Evolutionary conservation across 371 early-diverging fungal species (phyloP), one percentile per base, ranked within the genome.

Genomic region (Blastocladiella emersonii): DNA sequence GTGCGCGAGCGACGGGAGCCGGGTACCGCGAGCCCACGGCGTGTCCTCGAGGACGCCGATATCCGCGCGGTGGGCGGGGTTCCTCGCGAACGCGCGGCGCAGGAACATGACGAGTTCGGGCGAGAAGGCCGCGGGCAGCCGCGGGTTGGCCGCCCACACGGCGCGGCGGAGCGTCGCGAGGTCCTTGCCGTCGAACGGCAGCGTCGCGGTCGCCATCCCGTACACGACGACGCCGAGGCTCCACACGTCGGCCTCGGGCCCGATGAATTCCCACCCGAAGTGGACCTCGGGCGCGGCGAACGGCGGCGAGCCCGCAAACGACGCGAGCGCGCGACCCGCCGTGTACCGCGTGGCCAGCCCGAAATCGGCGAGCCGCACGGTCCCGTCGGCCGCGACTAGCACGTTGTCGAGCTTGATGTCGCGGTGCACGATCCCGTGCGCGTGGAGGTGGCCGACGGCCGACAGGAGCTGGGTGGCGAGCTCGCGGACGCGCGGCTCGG

Each of bases 281-380:
- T 65, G 57, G 19, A 71, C 36, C 51, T 71, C 71, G 17, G 71
- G 71, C 6, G 71, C 61, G 25, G 71, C 66, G 62, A 64, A 71
- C 13, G 59, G 65, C 4, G 67, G 77, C 36, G 86, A 84, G 35
- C 94, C 92, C 69, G 89, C 91, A 66, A 89, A 90, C 1, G 91
- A 92, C 23, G 1, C 8, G 8, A 30, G 53, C 34, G 78, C 71
- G 39, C 75, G 73, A 25, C 77, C 74, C 6, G 78, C 81, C 32
- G 84, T 84, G 66, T 83, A 88, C 49, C 91, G 84, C 55, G 89
- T 90, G n/a, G 89, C 84, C 56, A 93, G 73, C 0, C 95, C 95
- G 74, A 93, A 93, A 66, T 93, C 95, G 25, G 88, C 80, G 30
- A 90, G 74, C 62, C 81, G 84, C 56, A 15, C 15, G 30, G 8